phyloP scores from a whole-genome alignment of 164 flowering plant genomes.

The Vitis amurensis region DNA sequence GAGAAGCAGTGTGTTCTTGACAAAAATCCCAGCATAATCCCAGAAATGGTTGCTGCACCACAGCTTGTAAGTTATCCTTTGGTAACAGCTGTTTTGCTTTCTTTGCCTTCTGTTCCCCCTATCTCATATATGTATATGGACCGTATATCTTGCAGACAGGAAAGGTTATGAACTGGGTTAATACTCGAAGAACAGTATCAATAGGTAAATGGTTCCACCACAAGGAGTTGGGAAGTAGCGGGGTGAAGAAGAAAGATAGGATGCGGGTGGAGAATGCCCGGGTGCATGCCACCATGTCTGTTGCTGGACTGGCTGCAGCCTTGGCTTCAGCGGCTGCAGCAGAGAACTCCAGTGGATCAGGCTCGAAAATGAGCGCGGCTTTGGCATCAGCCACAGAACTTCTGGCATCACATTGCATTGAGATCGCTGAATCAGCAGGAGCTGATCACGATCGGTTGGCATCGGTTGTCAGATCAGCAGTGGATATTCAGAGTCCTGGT shows the following conservation, averaged over 20 bases:
- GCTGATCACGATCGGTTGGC: constrained; percentile 67
- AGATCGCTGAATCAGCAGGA: constrained; percentile 76
- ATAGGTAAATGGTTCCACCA: constrained; percentile 80
- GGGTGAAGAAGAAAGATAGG: constrained; percentile 69
- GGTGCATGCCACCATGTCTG: constrained; percentile 66
- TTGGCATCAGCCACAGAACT: constrained; percentile 83
- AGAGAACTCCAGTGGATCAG: constrained; percentile 32
- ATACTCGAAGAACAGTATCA: constrained; percentile 28
- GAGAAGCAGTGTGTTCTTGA: constrained; percentile 35
- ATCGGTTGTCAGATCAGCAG: constrained; percentile 68
- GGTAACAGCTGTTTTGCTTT: background rate
- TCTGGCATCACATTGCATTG: constrained; percentile 80
- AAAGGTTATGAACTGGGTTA: constrained; percentile 25
- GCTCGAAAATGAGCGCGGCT: constrained; percentile 62
- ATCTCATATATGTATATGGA: background rate
- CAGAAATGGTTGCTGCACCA: constrained; percentile 26
- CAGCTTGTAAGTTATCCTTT: constrained; percentile 38
- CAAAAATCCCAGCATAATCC: constrained; percentile 20
- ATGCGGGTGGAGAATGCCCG: constrained; percentile 67
- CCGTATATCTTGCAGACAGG: constrained; percentile 28
- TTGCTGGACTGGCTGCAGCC: constrained; percentile 86
- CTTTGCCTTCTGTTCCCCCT: background rate
- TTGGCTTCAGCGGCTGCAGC: constrained; percentile 71
- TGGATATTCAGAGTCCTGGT: constrained; percentile 66
- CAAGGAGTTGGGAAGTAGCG: constrained; percentile 37